Evolutionary conservation across 345 rosid species (phyloP), one percentile per base, ranked within the genome.

Genomic region (Citrus sp.): DNA sequence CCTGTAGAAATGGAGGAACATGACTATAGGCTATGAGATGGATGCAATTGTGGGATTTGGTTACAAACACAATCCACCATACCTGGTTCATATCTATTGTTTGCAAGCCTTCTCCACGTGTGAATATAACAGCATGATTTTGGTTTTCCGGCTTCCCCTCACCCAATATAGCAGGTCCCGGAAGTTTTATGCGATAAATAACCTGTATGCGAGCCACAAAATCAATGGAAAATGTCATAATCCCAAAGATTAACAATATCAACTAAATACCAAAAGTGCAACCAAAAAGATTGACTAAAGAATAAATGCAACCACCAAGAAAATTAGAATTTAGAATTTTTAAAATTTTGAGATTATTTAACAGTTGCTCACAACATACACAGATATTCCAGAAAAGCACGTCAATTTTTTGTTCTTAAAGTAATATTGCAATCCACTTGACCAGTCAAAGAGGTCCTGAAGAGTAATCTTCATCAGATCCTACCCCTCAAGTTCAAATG

Each of bases 71-170:
- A 19, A 40, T 70, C 40, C 35, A 75, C 49, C 61, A 82, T 77
- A 87, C 99, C 98, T 97, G 99, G 87, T 97, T 97, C 98, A 97
- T 94, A 80, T 97, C 99, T 64, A 97, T 97, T 30, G 99, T 92
- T 83, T 97, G 99, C 85, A 97, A 90, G 71, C 97, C 99, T 81
- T 97, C 99, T 78, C 99, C 99, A 62, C 99, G 96, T 51, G 99
- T 86, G 79, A 97, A 97, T 24, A 97, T 94, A 80, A 97, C 85
- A 64, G 99, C 99, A 85, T 97, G 98, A 79, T 97, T 94, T 81
- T 97, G 98, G 85, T 97, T 97, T 89, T 97, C 99, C 61, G 99
- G 98, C 84, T 97, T 97, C 76, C 99, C 99, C 84, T 97, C 99
- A 60, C 99, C 99, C 87, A 97, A 84, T 70, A 92, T 97, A 65